phyloP scores from a whole-genome alignment of 2,329 filamentous ascomycete genomes.

The Monilinia aucupariae region DNA sequence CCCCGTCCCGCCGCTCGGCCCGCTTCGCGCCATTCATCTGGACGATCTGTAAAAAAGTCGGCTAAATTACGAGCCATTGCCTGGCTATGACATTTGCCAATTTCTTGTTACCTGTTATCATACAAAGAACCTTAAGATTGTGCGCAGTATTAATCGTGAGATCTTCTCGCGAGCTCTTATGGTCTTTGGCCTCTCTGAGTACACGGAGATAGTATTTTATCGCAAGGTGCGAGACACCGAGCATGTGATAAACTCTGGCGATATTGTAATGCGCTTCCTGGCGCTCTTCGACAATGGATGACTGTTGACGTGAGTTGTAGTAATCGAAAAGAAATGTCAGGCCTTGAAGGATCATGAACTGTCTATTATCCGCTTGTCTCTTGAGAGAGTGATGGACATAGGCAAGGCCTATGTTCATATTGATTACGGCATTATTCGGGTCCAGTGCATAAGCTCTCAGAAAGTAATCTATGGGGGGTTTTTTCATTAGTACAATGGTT shows the following conservation, averaged over 20 bases:
- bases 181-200: conserved; percentile 37
- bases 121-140: conserved; percentile 64
- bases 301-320: conserved; percentile 51
- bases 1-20: background rate
- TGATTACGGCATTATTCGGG: conserved; percentile 69
- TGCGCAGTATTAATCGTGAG: conserved; percentile 68
- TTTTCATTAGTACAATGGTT: background rate
- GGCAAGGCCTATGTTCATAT: conserved; percentile 73
- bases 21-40: background rate
- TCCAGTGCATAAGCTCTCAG: conserved; percentile 70
- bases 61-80: conserved; percentile 45
- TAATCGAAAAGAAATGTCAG: conserved; percentile 75
- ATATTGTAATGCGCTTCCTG: conserved; percentile 83
- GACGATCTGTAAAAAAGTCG: background rate
- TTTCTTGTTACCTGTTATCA: conserved; percentile 56
- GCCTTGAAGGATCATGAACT: conserved; percentile 81
- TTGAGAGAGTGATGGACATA: conserved; percentile 90
- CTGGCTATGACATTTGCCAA: conserved; percentile 57
- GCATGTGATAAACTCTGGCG: conserved; percentile 67
- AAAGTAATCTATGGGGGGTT: conserved; percentile 65
- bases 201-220: conserved; percentile 60
- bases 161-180: conserved; percentile 42
- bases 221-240: conserved; percentile 69
- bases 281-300: conserved; percentile 39
- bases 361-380: conserved; percentile 81